These are phyloP conservation scores for Podospora bellae-mahoneyi DNA, from an alignment of 495 filamentous ascomycete genomes.

Conservation along the genomic window DNA sequence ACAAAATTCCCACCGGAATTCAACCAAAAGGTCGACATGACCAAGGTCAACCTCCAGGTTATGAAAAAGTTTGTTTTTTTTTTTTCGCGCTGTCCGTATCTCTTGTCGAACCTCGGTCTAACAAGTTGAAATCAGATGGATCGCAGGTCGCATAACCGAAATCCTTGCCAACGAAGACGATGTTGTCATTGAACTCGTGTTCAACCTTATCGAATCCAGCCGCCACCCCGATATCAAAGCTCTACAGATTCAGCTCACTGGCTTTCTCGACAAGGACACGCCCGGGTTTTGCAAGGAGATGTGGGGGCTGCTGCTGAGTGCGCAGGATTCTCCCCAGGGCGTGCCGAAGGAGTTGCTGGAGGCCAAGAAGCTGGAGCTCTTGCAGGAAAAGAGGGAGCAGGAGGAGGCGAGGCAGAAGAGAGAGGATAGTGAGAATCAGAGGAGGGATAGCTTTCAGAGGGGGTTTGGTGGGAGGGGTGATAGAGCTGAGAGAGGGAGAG, in stretches of 20 bases:
- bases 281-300: conserved; percentile 88
- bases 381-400: conserved; percentile 88
- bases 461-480: conserved; percentile 50
- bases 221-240: conserved; percentile 92
- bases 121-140: conserved; percentile 63
- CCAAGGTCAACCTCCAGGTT: conserved; percentile 92
- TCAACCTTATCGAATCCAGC: conserved; percentile 77
- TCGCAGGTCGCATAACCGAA: conserved; percentile 76
- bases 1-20: conserved; percentile 96
- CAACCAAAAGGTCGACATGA: conserved; percentile 92
- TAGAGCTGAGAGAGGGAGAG: conserved; percentile 34
- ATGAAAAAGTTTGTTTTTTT: conserved; percentile 74
- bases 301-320: conserved; percentile 87
- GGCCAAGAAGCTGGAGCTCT: conserved; percentile 90
- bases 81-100: too few relatives aligned
- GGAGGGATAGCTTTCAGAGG: conserved; percentile 61
- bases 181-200: conserved; percentile 89
- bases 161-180: conserved; percentile 91
- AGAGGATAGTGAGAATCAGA: conserved; percentile 52
- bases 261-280: conserved; percentile 93
- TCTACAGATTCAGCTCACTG: conserved; percentile 88
- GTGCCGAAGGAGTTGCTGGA: conserved; percentile 93
- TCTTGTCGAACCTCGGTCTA: neutral
- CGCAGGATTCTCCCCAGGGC: conserved; percentile 80
- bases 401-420: conserved; percentile 64